phyloP scores from a whole-genome alignment of 352 stramenopile genomes.

The Blastocystis sp. region DNA sequence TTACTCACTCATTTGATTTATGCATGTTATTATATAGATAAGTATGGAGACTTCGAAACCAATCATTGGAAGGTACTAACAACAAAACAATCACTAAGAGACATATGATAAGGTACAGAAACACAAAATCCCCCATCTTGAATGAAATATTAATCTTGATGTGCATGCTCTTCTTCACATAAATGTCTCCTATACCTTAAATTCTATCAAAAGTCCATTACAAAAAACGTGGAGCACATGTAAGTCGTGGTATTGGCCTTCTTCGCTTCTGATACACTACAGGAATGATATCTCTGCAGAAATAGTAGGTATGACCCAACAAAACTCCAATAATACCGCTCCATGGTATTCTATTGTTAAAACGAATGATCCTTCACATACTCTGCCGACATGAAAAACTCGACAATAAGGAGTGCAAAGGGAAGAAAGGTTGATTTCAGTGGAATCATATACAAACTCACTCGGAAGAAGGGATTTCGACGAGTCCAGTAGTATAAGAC shows the following conservation, averaged over 20 bases:
- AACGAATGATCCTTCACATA: not conserved
- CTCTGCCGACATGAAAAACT: constrained; percentile 42
- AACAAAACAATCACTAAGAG: constrained; percentile 46
- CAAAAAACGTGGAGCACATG: not conserved
- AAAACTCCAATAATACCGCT: constrained; percentile 34
- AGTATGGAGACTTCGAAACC: not conserved
- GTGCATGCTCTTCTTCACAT: constrained; percentile 10
- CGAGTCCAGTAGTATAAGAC: constrained; percentile 53
- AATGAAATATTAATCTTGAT: not conserved
- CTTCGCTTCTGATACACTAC: not conserved
- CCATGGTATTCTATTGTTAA: constrained; percentile 42
- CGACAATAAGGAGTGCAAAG: constrained; percentile 21
- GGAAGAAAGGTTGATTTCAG: constrained; percentile 46
- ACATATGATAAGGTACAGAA: constrained; percentile 51
- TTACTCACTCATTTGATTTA: not conserved
- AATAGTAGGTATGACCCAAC: constrained; percentile 24
- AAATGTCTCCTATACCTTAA: not conserved
- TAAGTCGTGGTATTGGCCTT: constrained; percentile 5
- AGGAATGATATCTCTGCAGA: constrained; percentile 27
- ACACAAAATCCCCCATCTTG: constrained; percentile 20
- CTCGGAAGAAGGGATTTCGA: constrained; percentile 45
- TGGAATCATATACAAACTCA: constrained; percentile 57
- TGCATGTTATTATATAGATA: not conserved
- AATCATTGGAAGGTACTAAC: constrained; percentile 25
- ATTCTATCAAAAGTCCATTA: not conserved